These are phyloP conservation scores for Rhizophagus clarus DNA, from an alignment of 192 early-diverging fungal species.

Conservation along the genomic window DNA sequence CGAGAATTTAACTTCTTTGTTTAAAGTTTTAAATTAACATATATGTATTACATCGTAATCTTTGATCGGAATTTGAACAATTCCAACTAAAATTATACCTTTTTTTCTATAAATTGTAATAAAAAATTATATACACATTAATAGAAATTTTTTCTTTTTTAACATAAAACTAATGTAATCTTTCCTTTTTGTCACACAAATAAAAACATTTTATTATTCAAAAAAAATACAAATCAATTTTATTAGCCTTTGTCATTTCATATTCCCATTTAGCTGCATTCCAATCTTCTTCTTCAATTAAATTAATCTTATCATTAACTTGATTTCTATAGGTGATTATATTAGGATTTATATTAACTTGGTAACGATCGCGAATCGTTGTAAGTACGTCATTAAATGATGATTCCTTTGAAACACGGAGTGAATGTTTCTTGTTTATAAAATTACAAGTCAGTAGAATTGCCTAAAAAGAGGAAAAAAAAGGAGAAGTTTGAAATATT, in stretches of 20 bases:
- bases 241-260: neutral
- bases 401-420: neutral
- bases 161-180: too few species aligned
- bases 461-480: neutral
- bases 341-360: neutral
- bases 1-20: too few species aligned
- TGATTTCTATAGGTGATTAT: neutral
- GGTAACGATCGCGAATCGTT: neutral
- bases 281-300: conserved; percentile 26
- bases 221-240: neutral
- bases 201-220: neutral
- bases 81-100: too few species aligned
- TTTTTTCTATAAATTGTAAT: too few species aligned
- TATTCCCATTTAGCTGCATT: conserved; percentile 14
- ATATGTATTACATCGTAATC: too few species aligned
- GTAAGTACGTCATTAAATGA: neutral
- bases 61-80: too few species aligned
- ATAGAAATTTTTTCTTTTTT: too few species aligned
- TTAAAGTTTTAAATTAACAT: too few species aligned
- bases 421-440: neutral
- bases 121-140: too few species aligned
- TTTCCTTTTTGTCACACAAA: too few species aligned
- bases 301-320: conserved; percentile 1
- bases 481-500: too few species aligned
- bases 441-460: neutral